Evolutionary conservation across 306 rosid species (phyloP).

Genomic region (Ormosia emarginata): DNA sequence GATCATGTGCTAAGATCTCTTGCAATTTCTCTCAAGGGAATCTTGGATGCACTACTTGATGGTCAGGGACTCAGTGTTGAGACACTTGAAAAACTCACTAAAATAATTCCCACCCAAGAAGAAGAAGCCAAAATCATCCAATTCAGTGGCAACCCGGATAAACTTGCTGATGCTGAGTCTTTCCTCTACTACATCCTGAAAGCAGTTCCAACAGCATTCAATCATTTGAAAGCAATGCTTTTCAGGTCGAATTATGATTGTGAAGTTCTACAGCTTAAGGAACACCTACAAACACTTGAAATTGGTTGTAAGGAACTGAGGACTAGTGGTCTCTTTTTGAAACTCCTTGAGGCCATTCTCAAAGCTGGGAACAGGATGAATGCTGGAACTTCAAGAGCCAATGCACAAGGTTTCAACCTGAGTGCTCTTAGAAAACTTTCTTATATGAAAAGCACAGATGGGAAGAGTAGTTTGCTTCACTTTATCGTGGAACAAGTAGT

Average conservation of each 20-base stretch:
- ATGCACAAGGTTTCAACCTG: constrained; percentile 79
- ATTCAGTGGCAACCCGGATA: constrained; percentile 58
- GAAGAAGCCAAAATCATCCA: constrained; percentile 59
- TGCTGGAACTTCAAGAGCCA: constrained; percentile 84
- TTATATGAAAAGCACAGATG: constrained; percentile 73
- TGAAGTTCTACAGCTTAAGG: constrained; percentile 57
- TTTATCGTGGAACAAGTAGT: constrained; percentile 80
- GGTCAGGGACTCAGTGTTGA: constrained; percentile 67
- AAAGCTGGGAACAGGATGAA: constrained; percentile 87
- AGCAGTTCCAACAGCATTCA: constrained; percentile 69
- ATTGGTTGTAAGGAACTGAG: constrained; percentile 68
- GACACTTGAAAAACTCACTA: constrained; percentile 74
- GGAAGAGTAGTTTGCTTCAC: constrained; percentile 72
- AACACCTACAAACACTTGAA: constrained; percentile 56
- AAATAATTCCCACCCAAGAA: constrained; percentile 68
- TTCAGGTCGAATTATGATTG: constrained; percentile 60
- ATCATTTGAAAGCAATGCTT: constrained; percentile 64
- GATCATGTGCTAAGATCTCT: constrained; percentile 65
- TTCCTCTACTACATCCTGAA: constrained; percentile 66
- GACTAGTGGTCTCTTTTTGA: constrained; percentile 53
- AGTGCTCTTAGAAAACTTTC: constrained; percentile 65
- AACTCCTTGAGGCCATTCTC: constrained; percentile 84
- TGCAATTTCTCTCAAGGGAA: constrained; percentile 52
- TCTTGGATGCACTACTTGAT: constrained; percentile 59
- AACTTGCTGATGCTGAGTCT: constrained; percentile 75